Conservation (phyloP, 176 grass and related monocot species). For the Tuctoria greenei region DNA sequence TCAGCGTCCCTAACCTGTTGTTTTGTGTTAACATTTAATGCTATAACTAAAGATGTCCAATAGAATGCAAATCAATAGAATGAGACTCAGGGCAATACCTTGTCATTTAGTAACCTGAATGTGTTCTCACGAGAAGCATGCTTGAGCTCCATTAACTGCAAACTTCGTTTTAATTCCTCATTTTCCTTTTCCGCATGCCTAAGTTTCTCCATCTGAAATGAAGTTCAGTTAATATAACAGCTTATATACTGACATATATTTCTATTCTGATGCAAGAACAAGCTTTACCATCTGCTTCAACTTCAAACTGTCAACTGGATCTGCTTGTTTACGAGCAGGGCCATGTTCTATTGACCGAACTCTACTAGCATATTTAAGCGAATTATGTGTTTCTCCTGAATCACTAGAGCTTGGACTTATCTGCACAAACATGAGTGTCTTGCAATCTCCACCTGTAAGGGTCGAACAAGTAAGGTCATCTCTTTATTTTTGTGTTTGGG, state of each 20-base stretch:
- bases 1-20: slow-evolving; percentile 76
- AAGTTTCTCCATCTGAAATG: slow-evolving; percentile 74
- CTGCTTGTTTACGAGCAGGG: slow-evolving; percentile 79
- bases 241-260: not conserved
- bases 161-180: slow-evolving; percentile 52
- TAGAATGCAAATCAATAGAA: slow-evolving; percentile 5
- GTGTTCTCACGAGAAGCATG: slow-evolving; percentile 80
- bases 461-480: not conserved
- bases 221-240: slow-evolving; percentile 24
- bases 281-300: slow-evolving; percentile 85
- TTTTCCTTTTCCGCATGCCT: slow-evolving; percentile 71
- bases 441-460: slow-evolving; percentile 92
- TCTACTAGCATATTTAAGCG: slow-evolving; percentile 89
- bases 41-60: not conserved
- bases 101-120: slow-evolving; percentile 70
- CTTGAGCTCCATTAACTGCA: slow-evolving; percentile 74
- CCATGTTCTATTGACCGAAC: slow-evolving; percentile 84
- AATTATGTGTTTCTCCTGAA: slow-evolving; percentile 79
- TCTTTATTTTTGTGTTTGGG: not conserved
- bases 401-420: slow-evolving; percentile 90
- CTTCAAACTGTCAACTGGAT: slow-evolving; percentile 84
- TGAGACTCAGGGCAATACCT: slow-evolving; percentile 45
- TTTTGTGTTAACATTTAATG: slow-evolving; percentile 24
- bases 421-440: slow-evolving; percentile 97
- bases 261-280: slow-evolving; percentile 8